These are phyloP conservation scores for Carallia pectinifolia DNA, from an alignment of 345 rosid species.

Conservation along the genomic window DNA sequence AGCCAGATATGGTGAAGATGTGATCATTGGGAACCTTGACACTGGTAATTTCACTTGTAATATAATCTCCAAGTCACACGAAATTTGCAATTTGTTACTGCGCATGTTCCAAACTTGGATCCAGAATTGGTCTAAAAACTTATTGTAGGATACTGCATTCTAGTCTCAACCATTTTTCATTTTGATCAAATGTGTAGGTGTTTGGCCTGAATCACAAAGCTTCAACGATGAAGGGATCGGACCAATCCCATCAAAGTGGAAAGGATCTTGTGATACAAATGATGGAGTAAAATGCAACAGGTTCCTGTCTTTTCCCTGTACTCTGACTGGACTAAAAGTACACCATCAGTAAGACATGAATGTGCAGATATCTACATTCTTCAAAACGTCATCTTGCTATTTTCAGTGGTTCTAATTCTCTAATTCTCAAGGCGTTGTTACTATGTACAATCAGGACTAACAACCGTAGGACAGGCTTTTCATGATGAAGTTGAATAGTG, in stretches of 20 bases:
- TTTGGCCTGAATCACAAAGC: constrained; percentile 68
- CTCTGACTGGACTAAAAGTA: too few species aligned
- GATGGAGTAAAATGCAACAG: constrained; percentile 49
- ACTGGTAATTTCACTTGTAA: constrained; percentile 6
- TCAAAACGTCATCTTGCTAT: background rate
- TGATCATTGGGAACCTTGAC: constrained; percentile 25
- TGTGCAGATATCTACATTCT: too few species aligned
- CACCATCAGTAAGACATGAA: too few species aligned
- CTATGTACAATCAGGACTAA: too few species aligned
- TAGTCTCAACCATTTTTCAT: background rate
- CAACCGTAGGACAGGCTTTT: too few species aligned
- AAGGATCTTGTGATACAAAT: constrained; percentile 41
- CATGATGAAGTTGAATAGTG: background rate
- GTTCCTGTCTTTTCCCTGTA: constrained; percentile 19
- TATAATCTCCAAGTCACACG: too few species aligned
- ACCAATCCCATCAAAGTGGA: constrained; percentile 51
- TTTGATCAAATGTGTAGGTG: constrained; percentile 34
- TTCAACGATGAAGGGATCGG: constrained; percentile 56
- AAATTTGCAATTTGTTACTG: background rate
- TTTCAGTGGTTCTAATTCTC: too few species aligned
- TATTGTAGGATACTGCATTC: background rate
- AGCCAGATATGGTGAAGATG: constrained; percentile 27
- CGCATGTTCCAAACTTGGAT: too few species aligned
- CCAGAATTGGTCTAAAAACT: too few species aligned
- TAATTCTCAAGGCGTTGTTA: too few species aligned